Evolutionary conservation across 306 rosid genomes (phyloP).

Genomic region (Crotalaria pallida): DNA sequence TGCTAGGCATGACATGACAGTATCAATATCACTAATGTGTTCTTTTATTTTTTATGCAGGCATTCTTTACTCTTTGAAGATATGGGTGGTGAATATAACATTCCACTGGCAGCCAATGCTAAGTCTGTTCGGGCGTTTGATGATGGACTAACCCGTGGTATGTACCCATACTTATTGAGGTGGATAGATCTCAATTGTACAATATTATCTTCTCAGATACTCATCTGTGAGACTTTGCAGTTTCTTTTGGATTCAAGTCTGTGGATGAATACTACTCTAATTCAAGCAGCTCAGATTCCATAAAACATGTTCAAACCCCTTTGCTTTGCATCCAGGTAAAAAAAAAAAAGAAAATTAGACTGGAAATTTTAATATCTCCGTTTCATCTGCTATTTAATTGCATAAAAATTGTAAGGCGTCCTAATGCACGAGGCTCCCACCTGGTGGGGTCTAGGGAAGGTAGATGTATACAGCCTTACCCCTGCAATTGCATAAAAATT

Average conservation of each 20-base stretch:
- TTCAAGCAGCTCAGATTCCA: conserved; percentile 77
- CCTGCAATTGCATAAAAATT: too few relatives aligned
- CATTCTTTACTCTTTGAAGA: conserved; percentile 79
- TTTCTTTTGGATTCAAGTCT: conserved; percentile 95
- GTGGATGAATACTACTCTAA: conserved; percentile 81
- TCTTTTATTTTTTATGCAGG: conserved; percentile 34
- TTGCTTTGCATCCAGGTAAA: conserved; percentile 96
- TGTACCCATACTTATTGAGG: conserved; percentile 7
- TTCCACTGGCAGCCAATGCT: conserved; percentile 65
- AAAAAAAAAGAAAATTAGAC: not conserved
- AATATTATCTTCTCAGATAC: conserved; percentile 2
- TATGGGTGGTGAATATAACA: conserved; percentile 64
- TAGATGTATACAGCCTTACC: too few relatives aligned
- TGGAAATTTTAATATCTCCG: not conserved
- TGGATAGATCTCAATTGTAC: conserved; percentile 15
- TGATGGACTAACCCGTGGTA: conserved; percentile 90
- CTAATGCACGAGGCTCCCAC: too few relatives aligned
- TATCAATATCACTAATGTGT: not conserved
- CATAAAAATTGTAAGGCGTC: too few relatives aligned
- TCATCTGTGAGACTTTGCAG: conserved; percentile 42
- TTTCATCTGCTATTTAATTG: conserved; percentile 5
- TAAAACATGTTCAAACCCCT: conserved; percentile 71
- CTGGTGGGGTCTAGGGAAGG: too few relatives aligned
- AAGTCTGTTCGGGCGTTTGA: conserved; percentile 80
- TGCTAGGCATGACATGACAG: not conserved